phyloP scores from a whole-genome alignment of 2,329 filamentous ascomycete species.

The Microsporum audouinii region DNA sequence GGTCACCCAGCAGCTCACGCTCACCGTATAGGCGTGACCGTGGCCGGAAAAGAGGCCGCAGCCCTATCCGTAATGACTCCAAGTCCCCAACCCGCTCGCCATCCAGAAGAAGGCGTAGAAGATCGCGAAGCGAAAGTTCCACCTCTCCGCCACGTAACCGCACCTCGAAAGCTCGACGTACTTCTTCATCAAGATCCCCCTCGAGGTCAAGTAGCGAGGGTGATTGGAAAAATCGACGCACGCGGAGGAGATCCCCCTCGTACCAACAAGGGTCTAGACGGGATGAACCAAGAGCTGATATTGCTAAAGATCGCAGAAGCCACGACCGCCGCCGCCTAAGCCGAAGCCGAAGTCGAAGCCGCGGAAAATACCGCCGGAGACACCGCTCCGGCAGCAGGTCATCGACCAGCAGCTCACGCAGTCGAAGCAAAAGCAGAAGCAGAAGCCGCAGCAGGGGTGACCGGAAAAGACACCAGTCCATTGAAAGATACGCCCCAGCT shows the following conservation, averaged over 20 bases:
- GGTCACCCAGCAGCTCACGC: slow-evolving; percentile 28
- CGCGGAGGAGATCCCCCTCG: slow-evolving; percentile 36
- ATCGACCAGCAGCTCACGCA: slow-evolving; percentile 22
- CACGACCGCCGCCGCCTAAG: slow-evolving; percentile 35
- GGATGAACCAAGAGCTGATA: slow-evolving; percentile 39
- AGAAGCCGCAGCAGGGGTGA: slow-evolving; percentile 22
- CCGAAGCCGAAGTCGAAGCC: slow-evolving; percentile 20
- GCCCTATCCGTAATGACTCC: slow-evolving; percentile 31
- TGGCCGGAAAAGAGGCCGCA: slow-evolving; percentile 27
- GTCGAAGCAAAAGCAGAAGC: slow-evolving; percentile 23
- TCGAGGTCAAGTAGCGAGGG: slow-evolving; percentile 26
- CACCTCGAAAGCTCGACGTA: slow-evolving; percentile 19
- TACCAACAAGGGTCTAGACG: slow-evolving; percentile 32
- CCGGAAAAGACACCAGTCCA: slow-evolving; percentile 34
- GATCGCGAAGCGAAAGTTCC: slow-evolving; percentile 28
- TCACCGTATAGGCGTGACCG: slow-evolving; percentile 30
- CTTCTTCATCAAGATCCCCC: slow-evolving; percentile 27
- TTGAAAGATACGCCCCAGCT: slow-evolving; percentile 36
- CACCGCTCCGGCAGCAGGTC: slow-evolving; percentile 18
- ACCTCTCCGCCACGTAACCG: slow-evolving; percentile 25
- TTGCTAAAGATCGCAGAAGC: slow-evolving; percentile 35
- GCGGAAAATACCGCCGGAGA: slow-evolving; percentile 20
- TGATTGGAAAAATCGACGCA: slow-evolving; percentile 21
- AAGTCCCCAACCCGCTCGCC: slow-evolving; percentile 45
- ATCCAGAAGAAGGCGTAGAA: slow-evolving; percentile 40